Percentiles rank a stretch among this genome's conserved stretches.
Evolutionary conservation across 2,329 filamentous ascomycete species (phyloP).

Genomic region (Pseudogymnoascus sp.): DNA sequence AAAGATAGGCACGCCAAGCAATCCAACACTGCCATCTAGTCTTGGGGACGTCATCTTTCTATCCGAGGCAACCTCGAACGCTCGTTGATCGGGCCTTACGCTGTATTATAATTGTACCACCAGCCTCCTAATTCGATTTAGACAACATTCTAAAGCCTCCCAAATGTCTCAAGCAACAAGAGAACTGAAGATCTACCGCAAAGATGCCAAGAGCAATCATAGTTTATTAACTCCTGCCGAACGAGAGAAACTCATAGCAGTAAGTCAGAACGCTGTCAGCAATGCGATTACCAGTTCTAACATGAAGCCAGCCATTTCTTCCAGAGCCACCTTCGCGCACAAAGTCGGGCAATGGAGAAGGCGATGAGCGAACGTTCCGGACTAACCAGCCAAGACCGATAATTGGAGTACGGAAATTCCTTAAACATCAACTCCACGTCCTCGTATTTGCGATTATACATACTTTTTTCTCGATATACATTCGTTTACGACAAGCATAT

Average conservation of each 20-base stretch:
- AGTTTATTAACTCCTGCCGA: conserved; percentile 37
- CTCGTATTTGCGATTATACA: conserved; percentile 66
- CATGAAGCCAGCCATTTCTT: conserved; percentile 26
- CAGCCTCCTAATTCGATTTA: background rate
- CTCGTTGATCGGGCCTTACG: background rate
- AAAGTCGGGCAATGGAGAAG: background rate
- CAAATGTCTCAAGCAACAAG: conserved; percentile 14
- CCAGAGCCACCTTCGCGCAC: conserved; percentile 22
- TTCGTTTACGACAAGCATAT: conserved; percentile 73
- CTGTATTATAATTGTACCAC: conserved; percentile 4
- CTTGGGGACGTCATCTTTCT: conserved; percentile 1
- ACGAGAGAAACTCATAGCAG: conserved; percentile 40
- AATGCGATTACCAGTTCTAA: conserved; percentile 17
- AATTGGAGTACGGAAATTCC: conserved; percentile 53
- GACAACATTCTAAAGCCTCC: background rate
- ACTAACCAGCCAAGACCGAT: conserved; percentile 23
- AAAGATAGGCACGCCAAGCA: conserved; percentile 3
- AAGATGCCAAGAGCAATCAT: conserved; percentile 38
- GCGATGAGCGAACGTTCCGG: conserved; percentile 14
- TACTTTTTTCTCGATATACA: conserved; percentile 78
- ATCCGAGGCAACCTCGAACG: background rate
- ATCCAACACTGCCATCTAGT: background rate
- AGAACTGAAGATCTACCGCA: conserved; percentile 38
- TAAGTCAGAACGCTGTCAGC: conserved; percentile 20
- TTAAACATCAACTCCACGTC: conserved; percentile 56